Base-by-base conservation (phyloP, 2,329 filamentous ascomycete genomes). In the Fusarium sp. region DNA sequence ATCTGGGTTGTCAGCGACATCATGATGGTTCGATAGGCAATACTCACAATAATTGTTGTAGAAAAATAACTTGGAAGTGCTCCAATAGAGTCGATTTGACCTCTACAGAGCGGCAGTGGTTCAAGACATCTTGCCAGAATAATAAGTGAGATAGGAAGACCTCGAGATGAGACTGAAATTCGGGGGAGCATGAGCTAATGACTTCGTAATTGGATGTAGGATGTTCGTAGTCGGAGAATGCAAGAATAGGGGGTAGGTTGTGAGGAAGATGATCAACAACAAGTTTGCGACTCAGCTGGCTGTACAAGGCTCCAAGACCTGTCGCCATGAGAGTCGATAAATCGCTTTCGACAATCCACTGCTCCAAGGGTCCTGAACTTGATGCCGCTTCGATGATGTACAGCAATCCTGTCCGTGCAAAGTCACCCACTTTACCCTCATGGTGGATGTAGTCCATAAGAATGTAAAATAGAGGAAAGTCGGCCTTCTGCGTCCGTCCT, bases 81-180 rank as follows among this genome's bases (percentile, higher is more conserved):
- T 99, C 96, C 32, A 99, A 85, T 50, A 99, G 83, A 1, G 94
- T 97, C 70, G 93, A 93, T 77, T 95, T 96, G 71, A 99, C 93
- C 76, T 98, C 95, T 2, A 90, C 84, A 5, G 95, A 98, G 73
- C 90, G 89, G 81, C 96, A 99, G 79, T 98, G 95, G 77, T 98
- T 96, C 63, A 99, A 83, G 33, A 97, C 94, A 78, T 99, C 96
- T 80, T 99, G 96, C 96, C 96, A 99, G 76, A 99, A 99, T 7
- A 96, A 84, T 48, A 99, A 85, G 76, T 98, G 96, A 1, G 96
- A 97, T 41, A 99, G 84, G 75, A 99, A 99, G 0, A 94, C 97
- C 55, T 95, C 90, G 75, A 98, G 87, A 73, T 97, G 93, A n/a
- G 89, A 87, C 73, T 93, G 91, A 66, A 96, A 94, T 61, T 93